These are phyloP conservation scores for Talaromyces sp. DNA, from an alignment of 2,329 filamentous ascomycete genomes.

Conservation along the genomic window DNA sequence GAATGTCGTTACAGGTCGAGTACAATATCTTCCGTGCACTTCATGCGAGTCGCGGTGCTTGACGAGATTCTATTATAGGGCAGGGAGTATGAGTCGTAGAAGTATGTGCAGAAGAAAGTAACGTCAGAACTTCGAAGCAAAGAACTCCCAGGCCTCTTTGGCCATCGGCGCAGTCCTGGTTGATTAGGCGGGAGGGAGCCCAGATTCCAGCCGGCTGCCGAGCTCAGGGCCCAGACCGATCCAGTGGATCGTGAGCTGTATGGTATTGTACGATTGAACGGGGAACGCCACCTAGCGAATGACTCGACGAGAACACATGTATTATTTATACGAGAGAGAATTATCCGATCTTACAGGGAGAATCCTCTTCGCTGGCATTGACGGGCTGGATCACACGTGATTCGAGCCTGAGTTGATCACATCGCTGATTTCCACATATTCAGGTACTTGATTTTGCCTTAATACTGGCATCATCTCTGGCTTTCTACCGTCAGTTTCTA, in stretches of 20 bases:
- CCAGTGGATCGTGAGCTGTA: neutral
- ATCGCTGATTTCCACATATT: neutral
- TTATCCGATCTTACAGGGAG: neutral
- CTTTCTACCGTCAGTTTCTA: no score
- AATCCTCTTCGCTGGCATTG: neutral
- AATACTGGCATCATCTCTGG: neutral
- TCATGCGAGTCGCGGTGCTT: neutral
- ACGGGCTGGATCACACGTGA: neutral
- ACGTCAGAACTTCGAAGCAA: neutral
- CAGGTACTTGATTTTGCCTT: neutral
- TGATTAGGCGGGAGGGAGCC: neutral
- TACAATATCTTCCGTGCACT: neutral
- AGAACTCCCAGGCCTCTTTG: neutral
- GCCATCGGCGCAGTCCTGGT: neutral
- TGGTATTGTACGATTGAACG: no score
- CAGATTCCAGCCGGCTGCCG: constrained; percentile 9
- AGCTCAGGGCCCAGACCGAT: constrained; percentile 11
- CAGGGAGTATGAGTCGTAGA: neutral
- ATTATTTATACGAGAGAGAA: no score
- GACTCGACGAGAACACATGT: no score
- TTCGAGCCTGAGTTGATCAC: neutral
- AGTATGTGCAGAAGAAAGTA: neutral
- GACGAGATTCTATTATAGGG: neutral
- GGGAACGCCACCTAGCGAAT: neutral
- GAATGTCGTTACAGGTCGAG: neutral